Percentiles rank a stretch among this genome's conserved stretches.
phyloP scores from a whole-genome alignment of 176 grass and related monocot species.

The Echinochloa phyllopogon region DNA sequence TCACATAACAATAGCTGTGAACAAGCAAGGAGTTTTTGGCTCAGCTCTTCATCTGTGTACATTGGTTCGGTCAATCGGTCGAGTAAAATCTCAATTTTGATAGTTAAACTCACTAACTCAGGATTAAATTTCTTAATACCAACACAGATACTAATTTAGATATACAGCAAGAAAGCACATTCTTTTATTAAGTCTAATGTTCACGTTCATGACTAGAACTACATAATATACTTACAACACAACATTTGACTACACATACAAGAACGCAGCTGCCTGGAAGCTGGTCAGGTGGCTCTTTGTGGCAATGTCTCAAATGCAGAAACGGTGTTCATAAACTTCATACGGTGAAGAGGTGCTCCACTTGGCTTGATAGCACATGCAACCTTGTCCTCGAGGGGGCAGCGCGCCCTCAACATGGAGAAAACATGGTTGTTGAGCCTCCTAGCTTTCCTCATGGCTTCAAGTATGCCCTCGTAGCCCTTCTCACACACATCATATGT shows the following conservation, averaged over 20 bases:
- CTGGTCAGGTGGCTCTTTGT: conserved; percentile 64
- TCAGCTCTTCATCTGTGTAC: not conserved
- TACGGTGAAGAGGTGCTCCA: conserved; percentile 86
- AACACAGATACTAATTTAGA: not conserved
- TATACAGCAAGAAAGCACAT: conserved; percentile 3
- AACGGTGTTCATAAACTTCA: conserved; percentile 87
- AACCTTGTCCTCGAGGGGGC: conserved; percentile 94
- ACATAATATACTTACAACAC: conserved; percentile 29
- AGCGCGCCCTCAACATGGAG: conserved; percentile 91
- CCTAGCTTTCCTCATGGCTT: conserved; percentile 97
- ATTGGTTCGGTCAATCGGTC: not conserved
- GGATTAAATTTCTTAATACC: not conserved
- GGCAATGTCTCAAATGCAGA: conserved; percentile 97
- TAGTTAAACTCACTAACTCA: not conserved
- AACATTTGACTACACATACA: not conserved
- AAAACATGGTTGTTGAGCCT: conserved; percentile 95
- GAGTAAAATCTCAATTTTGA: not conserved
- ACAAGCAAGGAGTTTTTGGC: not conserved
- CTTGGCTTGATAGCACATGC: conserved; percentile 97
- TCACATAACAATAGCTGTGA: not conserved
- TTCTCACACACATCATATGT: conserved; percentile 40
- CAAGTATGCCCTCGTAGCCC: conserved; percentile 84
- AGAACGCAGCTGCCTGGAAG: not conserved
- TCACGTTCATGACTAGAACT: not conserved
- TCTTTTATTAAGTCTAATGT: not conserved